Conservation (phyloP, 75 land plant species). For the Sequoiadendron giganteum region DNA sequence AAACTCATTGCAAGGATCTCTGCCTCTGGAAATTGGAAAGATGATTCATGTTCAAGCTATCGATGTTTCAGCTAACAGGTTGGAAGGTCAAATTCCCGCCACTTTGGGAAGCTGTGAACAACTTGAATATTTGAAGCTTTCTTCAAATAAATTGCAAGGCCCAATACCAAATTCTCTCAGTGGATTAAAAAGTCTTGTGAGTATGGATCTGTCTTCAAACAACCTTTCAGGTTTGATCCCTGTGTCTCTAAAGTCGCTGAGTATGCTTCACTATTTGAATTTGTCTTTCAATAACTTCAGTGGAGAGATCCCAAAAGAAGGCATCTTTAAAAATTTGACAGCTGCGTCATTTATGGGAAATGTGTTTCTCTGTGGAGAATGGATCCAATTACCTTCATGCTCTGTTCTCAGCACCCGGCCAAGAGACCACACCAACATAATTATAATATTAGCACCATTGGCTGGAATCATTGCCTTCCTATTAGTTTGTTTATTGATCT, state of each 20-base stretch:
- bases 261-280: too few species aligned
- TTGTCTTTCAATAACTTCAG: conserved; percentile 27
- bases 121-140: too few species aligned
- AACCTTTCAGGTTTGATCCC: too few species aligned
- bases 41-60: conserved; percentile 22
- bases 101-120: too few species aligned
- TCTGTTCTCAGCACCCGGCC: neutral
- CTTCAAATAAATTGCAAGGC: too few species aligned
- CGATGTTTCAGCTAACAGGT: conserved; percentile 12
- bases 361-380: neutral
- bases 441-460: neutral
- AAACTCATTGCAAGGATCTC: conserved; percentile 14
- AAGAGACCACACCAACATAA: neutral
- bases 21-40: conserved; percentile 20
- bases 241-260: too few species aligned
- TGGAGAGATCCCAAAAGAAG: conserved; percentile 12
- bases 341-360: neutral
- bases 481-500: neutral
- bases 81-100: too few species aligned
- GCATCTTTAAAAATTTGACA: conserved; percentile 5
- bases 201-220: too few species aligned
- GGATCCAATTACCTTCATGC: neutral
- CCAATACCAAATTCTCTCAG: too few species aligned
- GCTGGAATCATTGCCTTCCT: neutral
- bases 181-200: too few species aligned